Evolutionary conservation across 805 yeast species (phyloP), one percentile per base, ranked within the genome.

Genomic region (Wickerhamiella alocasiicola): DNA sequence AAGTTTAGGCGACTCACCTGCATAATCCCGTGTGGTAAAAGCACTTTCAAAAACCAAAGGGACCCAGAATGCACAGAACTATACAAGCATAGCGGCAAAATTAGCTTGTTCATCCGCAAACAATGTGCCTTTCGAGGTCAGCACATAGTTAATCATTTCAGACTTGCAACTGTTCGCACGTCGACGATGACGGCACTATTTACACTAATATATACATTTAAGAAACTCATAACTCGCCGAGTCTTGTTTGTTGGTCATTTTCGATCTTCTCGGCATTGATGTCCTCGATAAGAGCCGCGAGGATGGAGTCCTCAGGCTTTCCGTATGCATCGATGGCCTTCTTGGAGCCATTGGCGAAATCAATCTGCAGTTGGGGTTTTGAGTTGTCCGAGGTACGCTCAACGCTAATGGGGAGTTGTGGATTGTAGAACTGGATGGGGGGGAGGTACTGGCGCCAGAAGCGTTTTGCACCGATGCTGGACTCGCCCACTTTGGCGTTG

Each of bases 401-500:
- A 26, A 83, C 78, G 18, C 68, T 66, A 42, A 83, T 74, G 18
- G 73, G 69, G 20, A 81, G 54, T 32, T 64, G 62, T n/a, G 88
- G 87, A 58, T 85, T 85, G 63, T 83, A 87, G 59, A 81, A 85
- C 56, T 74, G 77, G 47, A 85, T 66, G 5, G 85, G 74, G 19
- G 91, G 93, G 43, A 85, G 64, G 60, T 74, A 71, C 39, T 66
- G 62, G 50, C 72, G 73, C 91, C 93, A 81, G 60, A 85, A 82
- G 49, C 71, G 70, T 51, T 77, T 73, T 3, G 55, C 53, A 12
- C 55, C 55, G 21, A 34, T 19, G 31, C 46, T 36, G 23, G 43
- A 31, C 17, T 41, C 45, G 9, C 36, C 36, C 21, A 46, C 53
- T 23, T 31, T 25, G n/a, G 44, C 41, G 36, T 49, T 41, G 42